Evolutionary conservation across 2,329 filamentous ascomycete species (phyloP).

Genomic region (Epichloe typhina): DNA sequence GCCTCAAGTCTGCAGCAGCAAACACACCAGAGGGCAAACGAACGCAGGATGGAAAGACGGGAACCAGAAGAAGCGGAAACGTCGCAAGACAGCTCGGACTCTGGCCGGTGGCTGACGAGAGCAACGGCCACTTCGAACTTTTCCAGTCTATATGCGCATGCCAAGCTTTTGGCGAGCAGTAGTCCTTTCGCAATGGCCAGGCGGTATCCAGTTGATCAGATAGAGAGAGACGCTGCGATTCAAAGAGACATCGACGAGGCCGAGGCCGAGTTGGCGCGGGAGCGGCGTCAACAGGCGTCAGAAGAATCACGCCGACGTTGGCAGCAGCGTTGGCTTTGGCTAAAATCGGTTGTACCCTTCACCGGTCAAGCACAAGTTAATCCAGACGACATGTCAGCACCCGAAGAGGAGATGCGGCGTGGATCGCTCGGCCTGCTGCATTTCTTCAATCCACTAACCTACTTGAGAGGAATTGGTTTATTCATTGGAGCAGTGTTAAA

Average conservation of each 20-base stretch:
- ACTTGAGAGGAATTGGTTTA: constrained; percentile 15
- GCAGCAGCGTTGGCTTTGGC: constrained; percentile 11
- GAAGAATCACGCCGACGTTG: constrained; percentile 4
- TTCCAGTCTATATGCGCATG: constrained; percentile 4
- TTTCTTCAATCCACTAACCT: constrained; percentile 20
- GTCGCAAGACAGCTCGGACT: constrained; percentile 3
- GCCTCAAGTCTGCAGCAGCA: background rate
- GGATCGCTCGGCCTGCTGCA: constrained; percentile 12
- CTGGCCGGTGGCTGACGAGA: constrained; percentile 6
- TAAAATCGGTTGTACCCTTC: constrained; percentile 9
- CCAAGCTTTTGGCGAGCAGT: constrained; percentile 5
- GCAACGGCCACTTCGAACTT: constrained; percentile 5
- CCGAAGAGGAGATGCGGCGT: background rate
- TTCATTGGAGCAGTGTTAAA: constrained; percentile 11
- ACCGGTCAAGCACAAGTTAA: background rate
- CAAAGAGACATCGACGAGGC: constrained; percentile 11
- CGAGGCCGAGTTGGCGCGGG: constrained; percentile 4
- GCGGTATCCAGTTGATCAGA: constrained; percentile 7
- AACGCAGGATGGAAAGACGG: background rate
- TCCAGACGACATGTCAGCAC: background rate
- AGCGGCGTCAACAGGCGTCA: constrained; percentile 3
- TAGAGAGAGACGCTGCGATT: constrained; percentile 13
- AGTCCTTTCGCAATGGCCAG: constrained; percentile 5
- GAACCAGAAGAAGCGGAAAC: background rate
- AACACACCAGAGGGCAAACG: background rate